These are phyloP conservation scores for Diaporthe citrichinensis DNA, from an alignment of 2,329 filamentous ascomycete species.

Conservation along the genomic window DNA sequence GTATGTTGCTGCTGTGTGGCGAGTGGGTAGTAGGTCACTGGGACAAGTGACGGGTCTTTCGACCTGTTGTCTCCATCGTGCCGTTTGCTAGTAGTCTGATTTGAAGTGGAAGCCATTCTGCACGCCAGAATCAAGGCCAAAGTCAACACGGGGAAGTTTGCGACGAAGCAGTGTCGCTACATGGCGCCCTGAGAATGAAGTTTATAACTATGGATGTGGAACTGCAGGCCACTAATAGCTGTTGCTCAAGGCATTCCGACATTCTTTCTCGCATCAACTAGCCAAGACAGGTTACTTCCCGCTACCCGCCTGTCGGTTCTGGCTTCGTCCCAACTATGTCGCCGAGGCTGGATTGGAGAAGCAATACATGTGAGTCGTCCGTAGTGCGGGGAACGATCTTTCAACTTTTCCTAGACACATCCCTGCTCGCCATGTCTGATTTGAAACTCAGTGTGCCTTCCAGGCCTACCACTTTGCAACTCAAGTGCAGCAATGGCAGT, in stretches of 20 bases:
- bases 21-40: conserved; percentile 41
- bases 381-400: neutral
- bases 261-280: neutral
- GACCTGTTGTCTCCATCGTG: conserved; percentile 22
- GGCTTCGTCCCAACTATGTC: neutral
- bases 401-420: neutral
- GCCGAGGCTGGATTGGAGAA: conserved; percentile 11
- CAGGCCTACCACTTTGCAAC: too few relatives aligned
- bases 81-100: neutral
- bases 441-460: neutral
- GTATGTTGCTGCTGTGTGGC: conserved; percentile 32
- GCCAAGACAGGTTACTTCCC: neutral
- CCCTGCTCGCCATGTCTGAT: neutral
- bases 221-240: neutral
- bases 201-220: too few relatives aligned
- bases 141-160: fast-evolving
- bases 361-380: conserved; percentile 6
- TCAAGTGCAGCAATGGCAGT: neutral
- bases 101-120: neutral
- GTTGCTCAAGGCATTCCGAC: neutral
- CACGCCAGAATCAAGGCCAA: neutral
- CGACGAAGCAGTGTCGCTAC: too few relatives aligned
- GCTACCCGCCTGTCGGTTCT: neutral
- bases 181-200: neutral
- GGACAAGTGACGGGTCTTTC: conserved; percentile 24